These are phyloP conservation scores for Daldinia caldariorum DNA, from an alignment of 495 filamentous ascomycete species.

Conservation along the genomic window DNA sequence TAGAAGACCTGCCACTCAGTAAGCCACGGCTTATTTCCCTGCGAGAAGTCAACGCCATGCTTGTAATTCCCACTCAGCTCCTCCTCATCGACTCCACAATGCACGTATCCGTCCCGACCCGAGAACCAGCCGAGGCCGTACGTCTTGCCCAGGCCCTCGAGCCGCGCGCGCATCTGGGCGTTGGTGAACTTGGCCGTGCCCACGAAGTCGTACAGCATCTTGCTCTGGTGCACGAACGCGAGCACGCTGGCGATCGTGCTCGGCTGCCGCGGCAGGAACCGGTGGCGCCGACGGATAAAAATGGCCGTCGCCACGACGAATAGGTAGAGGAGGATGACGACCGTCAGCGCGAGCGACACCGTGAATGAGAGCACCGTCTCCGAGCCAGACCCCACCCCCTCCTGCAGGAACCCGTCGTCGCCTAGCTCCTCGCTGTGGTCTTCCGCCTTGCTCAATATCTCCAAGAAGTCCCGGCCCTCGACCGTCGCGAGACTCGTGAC, in stretches of 20 bases:
- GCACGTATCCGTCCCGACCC: constrained; percentile 70
- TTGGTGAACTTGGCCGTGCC: constrained; percentile 69
- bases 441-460: constrained; percentile 27
- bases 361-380: constrained; percentile 70
- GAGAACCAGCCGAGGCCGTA: constrained; percentile 79
- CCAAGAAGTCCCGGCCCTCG: constrained; percentile 64
- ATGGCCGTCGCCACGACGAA: constrained; percentile 62
- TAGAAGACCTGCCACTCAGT: constrained; percentile 8
- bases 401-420: constrained; percentile 27
- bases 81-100: constrained; percentile 78
- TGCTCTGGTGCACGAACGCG: constrained; percentile 76
- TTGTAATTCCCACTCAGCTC: constrained; percentile 68
- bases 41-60: constrained; percentile 61
- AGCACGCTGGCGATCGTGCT: constrained; percentile 76
- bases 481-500: constrained; percentile 69
- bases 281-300: constrained; percentile 63
- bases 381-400: constrained; percentile 60
- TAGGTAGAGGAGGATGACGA: constrained; percentile 67
- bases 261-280: constrained; percentile 76
- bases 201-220: constrained; percentile 77
- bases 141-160: constrained; percentile 65
- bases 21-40: constrained; percentile 57
- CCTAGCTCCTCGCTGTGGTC: constrained; percentile 3
- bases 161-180: constrained; percentile 62
- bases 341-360: constrained; percentile 65